A percentile compares a stretch with the other conserved stretches of the same genome.
phyloP scores from a whole-genome alignment of 2,329 filamentous ascomycete species.

The Paecilomyces sp. region DNA sequence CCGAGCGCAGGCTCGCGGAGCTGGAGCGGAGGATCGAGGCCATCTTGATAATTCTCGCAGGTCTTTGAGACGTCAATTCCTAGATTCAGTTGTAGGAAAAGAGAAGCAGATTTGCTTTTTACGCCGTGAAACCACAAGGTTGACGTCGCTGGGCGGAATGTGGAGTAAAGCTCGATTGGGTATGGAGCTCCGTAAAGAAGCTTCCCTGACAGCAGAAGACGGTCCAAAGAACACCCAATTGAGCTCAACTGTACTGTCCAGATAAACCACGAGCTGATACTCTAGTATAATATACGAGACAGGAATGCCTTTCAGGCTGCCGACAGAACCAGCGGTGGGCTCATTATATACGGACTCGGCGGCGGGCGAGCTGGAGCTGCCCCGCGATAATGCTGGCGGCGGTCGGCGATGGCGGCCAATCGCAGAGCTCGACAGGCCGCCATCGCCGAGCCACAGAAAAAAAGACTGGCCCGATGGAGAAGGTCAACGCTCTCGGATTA shows the following conservation, averaged over 20 bases:
- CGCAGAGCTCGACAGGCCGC: not conserved
- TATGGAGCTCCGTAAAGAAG: not conserved
- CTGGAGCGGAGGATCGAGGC: slow-evolving; percentile 29
- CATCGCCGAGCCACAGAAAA: not conserved
- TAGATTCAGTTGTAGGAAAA: not conserved
- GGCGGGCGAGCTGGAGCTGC: slow-evolving; percentile 7
- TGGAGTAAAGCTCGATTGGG: not conserved
- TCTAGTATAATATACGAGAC: no score
- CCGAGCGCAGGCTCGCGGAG: slow-evolving; percentile 22
- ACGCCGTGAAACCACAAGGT: not conserved
- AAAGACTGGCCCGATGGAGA: not conserved
- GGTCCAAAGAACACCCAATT: not conserved
- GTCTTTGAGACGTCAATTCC: not conserved
- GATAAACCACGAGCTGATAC: not conserved
- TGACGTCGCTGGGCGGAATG: not conserved
- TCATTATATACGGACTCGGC: not conserved
- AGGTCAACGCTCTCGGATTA: not conserved
- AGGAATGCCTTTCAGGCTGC: not conserved
- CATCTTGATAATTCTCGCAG: slow-evolving; percentile 15
- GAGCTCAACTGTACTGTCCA: not conserved
- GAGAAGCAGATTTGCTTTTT: not conserved
- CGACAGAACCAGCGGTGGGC: not conserved
- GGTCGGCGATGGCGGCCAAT: slow-evolving; percentile 20
- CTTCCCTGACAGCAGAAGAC: not conserved
- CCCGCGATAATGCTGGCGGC: slow-evolving; percentile 15